Base-by-base conservation (phyloP, 148 eudicot genomes). In the Simmondsia chinensis region DNA sequence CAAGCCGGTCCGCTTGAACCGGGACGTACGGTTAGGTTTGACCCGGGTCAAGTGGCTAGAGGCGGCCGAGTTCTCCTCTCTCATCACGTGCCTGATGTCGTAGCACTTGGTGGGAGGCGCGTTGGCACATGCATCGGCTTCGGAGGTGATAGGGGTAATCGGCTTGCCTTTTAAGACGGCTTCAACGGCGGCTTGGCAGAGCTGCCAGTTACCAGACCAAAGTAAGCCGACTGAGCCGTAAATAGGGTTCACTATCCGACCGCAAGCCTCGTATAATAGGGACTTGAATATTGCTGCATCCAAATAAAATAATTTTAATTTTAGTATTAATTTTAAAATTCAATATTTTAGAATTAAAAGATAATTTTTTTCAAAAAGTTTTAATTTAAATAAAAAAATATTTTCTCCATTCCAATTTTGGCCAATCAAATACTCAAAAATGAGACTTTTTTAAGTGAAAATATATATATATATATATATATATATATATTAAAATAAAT, bases 231-330 rank as follows among this genome's bases (percentile, higher is more conserved):
- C 83, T 0, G 87, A 78, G 2, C 96, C 96, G 46, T 73, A 71
- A 3, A 82, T 71, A 22, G 91, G 95, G 72, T 82, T 86, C 9
- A 86, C 83, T 20, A 86, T 79, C 40, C 84, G 58, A 2, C 96
- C 93, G 26, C 96, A 86, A 2, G 96, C 86, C 46, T 86, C 96
- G 54, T 86, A 73, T 7, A 86, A 35, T 6, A 86, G 61, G 0
- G 93, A 86, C 49, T 79, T 61, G 41, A 86, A 86, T 19, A 73
- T 70, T 19, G 79, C 96, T 86, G 84, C 11, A 38, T 6, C 15
- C 5, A 21, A 48, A 17, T 9, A 9, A 24, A 7, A 5, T 14
- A 12, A 1, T 2, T 29, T n/a, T n/a, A n/a, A n/a, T n/a, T n/a
- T n/a, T n/a, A n/a, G n/a, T n/a, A n/a, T n/a, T n/a, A n/a, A n/a